Evolutionary conservation across 1,139 yeast species (phyloP).

Genomic region (Debaryomyces nepalensis): DNA sequence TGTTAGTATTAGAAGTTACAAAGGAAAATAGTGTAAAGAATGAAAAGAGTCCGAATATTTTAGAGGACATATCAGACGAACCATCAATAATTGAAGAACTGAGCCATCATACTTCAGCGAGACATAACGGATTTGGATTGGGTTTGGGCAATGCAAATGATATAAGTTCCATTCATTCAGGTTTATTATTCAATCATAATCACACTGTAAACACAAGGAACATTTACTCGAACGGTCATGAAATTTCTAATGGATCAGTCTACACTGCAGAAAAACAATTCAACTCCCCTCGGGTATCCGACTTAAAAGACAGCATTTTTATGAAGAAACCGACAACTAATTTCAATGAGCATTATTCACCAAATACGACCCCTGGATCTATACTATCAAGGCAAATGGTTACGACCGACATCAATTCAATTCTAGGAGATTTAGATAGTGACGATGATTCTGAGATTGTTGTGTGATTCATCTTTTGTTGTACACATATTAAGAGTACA

Average conservation of each 20-base stretch:
- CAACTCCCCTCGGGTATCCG: constrained; percentile 48
- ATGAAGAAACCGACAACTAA: constrained; percentile 7
- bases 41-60: not conserved
- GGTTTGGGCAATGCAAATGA: constrained; percentile 51
- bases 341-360: constrained; percentile 18
- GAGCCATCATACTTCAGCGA: constrained; percentile 7
- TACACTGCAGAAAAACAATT: constrained; percentile 21
- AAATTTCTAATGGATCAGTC: constrained; percentile 30
- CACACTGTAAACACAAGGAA: constrained; percentile 8
- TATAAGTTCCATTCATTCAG: constrained; percentile 49
- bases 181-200: constrained; percentile 21
- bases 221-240: constrained; percentile 14
- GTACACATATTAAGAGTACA: too few species aligned
- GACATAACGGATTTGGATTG: constrained; percentile 32
- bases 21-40: not conserved
- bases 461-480: constrained; percentile 2
- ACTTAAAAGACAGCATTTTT: constrained; percentile 46
- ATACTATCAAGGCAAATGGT: constrained; percentile 40
- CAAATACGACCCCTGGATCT: constrained; percentile 30
- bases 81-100: constrained; percentile 7
- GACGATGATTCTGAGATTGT: constrained; percentile 34
- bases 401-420: constrained; percentile 40
- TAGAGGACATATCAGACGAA: constrained; percentile 4
- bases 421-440: constrained; percentile 41
- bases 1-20: constrained; percentile 21